Evolutionary conservation across 78 protist species (phyloP), one percentile per base, ranked within the genome.

Genomic region (slime mould (Dictyostelium discoideum)): DNA sequence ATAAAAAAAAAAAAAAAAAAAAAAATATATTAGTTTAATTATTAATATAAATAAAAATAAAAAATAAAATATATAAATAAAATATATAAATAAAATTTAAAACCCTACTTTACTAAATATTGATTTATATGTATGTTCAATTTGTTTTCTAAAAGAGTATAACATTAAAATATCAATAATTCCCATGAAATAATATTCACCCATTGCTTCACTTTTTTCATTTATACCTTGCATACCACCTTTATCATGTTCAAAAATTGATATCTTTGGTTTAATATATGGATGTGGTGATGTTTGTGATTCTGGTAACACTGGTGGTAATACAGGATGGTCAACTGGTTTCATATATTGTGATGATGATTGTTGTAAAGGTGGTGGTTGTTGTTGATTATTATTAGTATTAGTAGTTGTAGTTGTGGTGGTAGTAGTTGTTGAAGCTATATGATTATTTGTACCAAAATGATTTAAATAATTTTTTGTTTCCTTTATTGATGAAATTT

Each of bases 131-230:
- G 88, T 20, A 80, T 96, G 97, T 95, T 98, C 99, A 37, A 96
- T n/a, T 96, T 88, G 86, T 87, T 98, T 98, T 60, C 97, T 69
- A n/a, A 79, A 63, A 29, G 93, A 65, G 93, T 97, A 98, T 16
- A 88, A 77, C 96, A 96, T 97, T 77, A 98, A 78, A 48, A 98
- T 96, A 86, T 98, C 99, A 26, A 98, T 98, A 24, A 98, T 92
- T 24, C 99, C 99, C 14, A 96, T 63, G 81, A 96, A 98, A 79
- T 97, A 97, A 39, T 85, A 87, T 74, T 89, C 92, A 37, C 78
- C 50, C 37, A 92, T 11, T 9, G 87, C 37, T 29, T 92, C 48
- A 32, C 86, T 86, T 32, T 57, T 54, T 5, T 72, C 85, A 67
- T 92, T 88, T 48, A 85, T 85, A 69, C 97, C 97, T 57, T 92